Evolutionary conservation across 148 eudicot genomes (phyloP).

Genomic region (Arbutus unedo): DNA sequence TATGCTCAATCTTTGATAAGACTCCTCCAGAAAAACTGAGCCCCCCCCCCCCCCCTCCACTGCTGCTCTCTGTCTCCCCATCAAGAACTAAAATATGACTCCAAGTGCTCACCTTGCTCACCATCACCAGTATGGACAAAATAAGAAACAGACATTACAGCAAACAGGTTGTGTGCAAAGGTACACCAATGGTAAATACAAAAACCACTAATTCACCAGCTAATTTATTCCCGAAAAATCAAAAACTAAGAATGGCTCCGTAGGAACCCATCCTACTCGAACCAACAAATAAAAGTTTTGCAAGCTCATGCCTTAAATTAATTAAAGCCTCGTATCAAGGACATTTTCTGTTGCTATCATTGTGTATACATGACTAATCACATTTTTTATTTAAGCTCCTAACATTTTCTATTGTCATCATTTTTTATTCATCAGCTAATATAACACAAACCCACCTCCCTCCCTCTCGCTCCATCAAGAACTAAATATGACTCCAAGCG

Average conservation of each 20-base stretch:
- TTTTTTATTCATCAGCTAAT: too few species aligned
- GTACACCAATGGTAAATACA: too few species aligned
- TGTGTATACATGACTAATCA: neutral
- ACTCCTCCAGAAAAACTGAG: neutral
- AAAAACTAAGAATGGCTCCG: too few species aligned
- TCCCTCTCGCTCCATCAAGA: neutral
- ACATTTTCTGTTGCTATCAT: neutral
- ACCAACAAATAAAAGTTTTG: too few species aligned
- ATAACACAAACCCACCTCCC: neutral
- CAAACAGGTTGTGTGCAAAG: constrained; percentile 20
- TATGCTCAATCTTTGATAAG: neutral
- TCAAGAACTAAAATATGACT: too few species aligned
- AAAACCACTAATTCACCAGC: too few species aligned
- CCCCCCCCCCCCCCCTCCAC: neutral
- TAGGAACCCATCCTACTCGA: too few species aligned
- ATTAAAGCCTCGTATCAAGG: neutral
- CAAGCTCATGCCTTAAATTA: too few species aligned
- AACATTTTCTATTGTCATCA: too few species aligned
- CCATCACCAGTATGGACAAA: neutral
- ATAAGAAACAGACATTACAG: constrained; percentile 10
- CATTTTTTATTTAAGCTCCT: neutral
- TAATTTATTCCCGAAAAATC: too few species aligned
- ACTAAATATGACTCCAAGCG: neutral
- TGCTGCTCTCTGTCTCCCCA: too few species aligned
- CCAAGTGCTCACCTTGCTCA: neutral